These are phyloP conservation scores for Pelargonium australe DNA, from an alignment of 441 rosid genomes.

Conservation along the genomic window DNA sequence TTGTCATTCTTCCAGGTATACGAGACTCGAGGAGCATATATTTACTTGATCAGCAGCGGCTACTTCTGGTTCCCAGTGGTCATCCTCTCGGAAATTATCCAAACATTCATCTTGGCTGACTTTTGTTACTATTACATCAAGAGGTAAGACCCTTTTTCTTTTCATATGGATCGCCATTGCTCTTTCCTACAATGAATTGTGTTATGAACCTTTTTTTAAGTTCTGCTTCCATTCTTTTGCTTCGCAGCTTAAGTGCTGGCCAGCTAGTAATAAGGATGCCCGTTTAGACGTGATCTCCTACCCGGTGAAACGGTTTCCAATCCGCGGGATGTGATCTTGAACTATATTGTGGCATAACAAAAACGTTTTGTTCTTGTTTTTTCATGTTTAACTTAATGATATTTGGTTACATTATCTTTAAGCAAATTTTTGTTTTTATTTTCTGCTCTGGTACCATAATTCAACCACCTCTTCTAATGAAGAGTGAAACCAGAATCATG, in stretches of 20 bases:
- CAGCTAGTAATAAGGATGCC: slow-evolving; percentile 66
- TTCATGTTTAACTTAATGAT: not conserved
- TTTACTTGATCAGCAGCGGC: slow-evolving; percentile 45
- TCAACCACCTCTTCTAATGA: too few relatives aligned
- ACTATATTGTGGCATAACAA: too few relatives aligned
- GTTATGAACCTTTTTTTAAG: not conserved
- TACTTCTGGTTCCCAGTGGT: slow-evolving; percentile 58
- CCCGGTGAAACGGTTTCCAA: not conserved
- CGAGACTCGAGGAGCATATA: slow-evolving; percentile 44
- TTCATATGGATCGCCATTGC: too few relatives aligned
- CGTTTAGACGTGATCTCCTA: slow-evolving; percentile 28
- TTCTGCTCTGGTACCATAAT: too few relatives aligned
- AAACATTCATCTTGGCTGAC: slow-evolving; percentile 77
- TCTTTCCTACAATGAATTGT: too few relatives aligned
- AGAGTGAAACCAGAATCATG: too few relatives aligned
- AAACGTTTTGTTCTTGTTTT: too few relatives aligned
- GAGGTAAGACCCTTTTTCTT: slow-evolving; percentile 33
- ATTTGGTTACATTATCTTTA: too few relatives aligned
- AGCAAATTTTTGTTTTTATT: too few relatives aligned
- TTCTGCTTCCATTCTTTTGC: not conserved
- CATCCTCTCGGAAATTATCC: slow-evolving; percentile 53
- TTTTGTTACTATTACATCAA: slow-evolving; percentile 74
- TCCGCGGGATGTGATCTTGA: not conserved
- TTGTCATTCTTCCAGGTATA: slow-evolving; percentile 32
- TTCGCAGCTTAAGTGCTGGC: slow-evolving; percentile 54